phyloP scores from a whole-genome alignment of 129 eudicot genomes.

The Chrysanthemum seticuspe region DNA sequence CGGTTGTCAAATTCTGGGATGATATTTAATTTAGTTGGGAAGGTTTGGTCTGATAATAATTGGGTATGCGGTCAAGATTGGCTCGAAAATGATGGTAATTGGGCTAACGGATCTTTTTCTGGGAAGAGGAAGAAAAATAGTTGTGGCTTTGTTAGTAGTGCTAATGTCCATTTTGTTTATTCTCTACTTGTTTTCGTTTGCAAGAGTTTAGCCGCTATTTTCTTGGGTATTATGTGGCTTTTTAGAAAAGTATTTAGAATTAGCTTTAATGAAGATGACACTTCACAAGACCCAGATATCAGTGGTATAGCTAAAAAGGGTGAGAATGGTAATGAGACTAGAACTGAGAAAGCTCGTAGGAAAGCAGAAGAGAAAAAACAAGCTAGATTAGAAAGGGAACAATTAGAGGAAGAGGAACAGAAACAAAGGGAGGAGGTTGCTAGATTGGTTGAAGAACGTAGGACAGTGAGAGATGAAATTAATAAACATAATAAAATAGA shows the following conservation, averaged over 20 bases:
- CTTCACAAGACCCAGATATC: slow-evolving; percentile 51
- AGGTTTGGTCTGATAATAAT: slow-evolving; percentile 67
- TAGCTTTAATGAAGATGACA: slow-evolving; percentile 58
- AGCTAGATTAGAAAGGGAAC: slow-evolving; percentile 84
- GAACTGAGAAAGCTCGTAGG: slow-evolving; percentile 89
- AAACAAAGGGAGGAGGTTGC: slow-evolving; percentile 97
- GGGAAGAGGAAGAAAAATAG: slow-evolving; percentile 51
- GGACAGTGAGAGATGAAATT: slow-evolving; percentile 71
- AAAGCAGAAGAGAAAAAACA: slow-evolving; percentile 92
- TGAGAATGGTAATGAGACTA: slow-evolving; percentile 78
- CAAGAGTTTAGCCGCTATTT: slow-evolving; percentile 53
- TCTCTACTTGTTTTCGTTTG: slow-evolving; percentile 47
- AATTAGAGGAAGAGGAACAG: slow-evolving; percentile 82
- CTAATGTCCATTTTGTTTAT: slow-evolving; percentile 51
- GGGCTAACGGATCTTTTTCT: slow-evolving; percentile 54
- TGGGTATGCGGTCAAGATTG: slow-evolving; percentile 76
- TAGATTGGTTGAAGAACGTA: slow-evolving; percentile 80
- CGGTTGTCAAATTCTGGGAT: slow-evolving; percentile 59
- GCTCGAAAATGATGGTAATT: slow-evolving; percentile 65
- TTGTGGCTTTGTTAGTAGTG: slow-evolving; percentile 38
- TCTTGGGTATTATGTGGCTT: slow-evolving; percentile 59
- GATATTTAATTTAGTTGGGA: slow-evolving; percentile 63
- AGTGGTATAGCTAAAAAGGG: slow-evolving; percentile 53
- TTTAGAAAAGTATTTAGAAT: slow-evolving; percentile 64
- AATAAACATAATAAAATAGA: slow-evolving; percentile 51